Percentiles rank a stretch among this genome's conserved stretches.
phyloP scores from a whole-genome alignment of 1,139 yeast species.

The Pneumocystis oryctolagi region DNA sequence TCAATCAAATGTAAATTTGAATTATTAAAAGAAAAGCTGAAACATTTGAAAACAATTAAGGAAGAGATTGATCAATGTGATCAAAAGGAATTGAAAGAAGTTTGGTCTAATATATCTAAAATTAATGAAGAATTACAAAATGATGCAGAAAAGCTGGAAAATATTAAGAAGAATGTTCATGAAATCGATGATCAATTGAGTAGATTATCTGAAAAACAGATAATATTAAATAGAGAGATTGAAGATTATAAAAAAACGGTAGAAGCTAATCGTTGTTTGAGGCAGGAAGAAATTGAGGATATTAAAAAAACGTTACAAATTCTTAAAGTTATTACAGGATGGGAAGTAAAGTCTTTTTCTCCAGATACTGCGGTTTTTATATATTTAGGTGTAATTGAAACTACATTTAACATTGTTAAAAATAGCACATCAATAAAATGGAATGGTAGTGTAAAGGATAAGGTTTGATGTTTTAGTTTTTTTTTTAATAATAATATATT shows the following conservation, averaged over 20 bases:
- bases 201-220: background rate
- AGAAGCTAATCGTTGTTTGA: constrained; percentile 13
- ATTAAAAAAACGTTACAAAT: constrained; percentile 28
- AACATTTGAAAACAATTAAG: constrained; percentile 14
- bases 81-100: constrained; percentile 13
- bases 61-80: constrained; percentile 11
- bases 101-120: constrained; percentile 9
- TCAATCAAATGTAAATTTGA: background rate
- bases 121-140: constrained; percentile 4
- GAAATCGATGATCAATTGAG: background rate
- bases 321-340: constrained; percentile 7
- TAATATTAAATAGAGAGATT: constrained; percentile 7
- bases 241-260: constrained; percentile 11
- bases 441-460: background rate
- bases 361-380: background rate
- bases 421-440: background rate
- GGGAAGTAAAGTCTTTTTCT: constrained; percentile 7
- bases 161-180: constrained; percentile 1
- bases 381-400: background rate
- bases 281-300: constrained; percentile 31
- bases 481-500: background rate
- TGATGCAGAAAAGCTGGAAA: background rate
- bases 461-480: background rate
- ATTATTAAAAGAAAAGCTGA: constrained; percentile 17
- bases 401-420: background rate